Percentiles rank a stretch among this genome's conserved stretches.
Evolutionary conservation across 2,329 filamentous ascomycete species (phyloP).

Genomic region (Pseudogymnoascus sp.): DNA sequence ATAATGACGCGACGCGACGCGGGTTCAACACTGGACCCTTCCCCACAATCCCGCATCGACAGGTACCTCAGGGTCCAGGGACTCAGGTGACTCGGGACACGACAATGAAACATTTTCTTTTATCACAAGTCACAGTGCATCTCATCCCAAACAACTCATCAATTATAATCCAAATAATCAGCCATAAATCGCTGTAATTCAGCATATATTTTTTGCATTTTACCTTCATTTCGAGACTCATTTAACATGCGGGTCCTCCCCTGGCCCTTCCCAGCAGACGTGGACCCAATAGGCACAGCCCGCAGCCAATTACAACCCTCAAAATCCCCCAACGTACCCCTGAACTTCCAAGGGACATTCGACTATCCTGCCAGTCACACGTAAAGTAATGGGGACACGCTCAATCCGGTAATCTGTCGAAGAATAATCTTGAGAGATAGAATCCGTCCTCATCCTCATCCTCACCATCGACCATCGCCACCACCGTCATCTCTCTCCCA

Average conservation of each 20-base stretch:
- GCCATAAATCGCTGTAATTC: not conserved
- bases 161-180: not conserved
- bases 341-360: not conserved
- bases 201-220: not conserved
- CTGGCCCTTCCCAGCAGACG: not conserved
- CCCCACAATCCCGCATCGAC: not conserved
- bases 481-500: not conserved
- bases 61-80: constrained; percentile 6
- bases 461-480: not conserved
- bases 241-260: not conserved
- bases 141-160: not conserved
- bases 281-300: constrained; percentile 1
- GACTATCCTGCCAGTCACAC: constrained; percentile 1
- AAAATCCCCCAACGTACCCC: constrained; percentile 3
- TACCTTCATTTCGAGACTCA: constrained; percentile 6
- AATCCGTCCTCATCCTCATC: not conserved
- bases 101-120: not conserved
- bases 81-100: constrained; percentile 2
- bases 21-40: not conserved
- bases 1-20: constrained; percentile 6
- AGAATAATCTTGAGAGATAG: not conserved
- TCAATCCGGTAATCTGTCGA: not conserved
- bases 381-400: constrained; percentile 4
- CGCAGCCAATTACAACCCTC: not conserved
- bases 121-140: not conserved